Conservation (phyloP, 192 early-diverging fungal species). For the Podila horticola region DNA sequence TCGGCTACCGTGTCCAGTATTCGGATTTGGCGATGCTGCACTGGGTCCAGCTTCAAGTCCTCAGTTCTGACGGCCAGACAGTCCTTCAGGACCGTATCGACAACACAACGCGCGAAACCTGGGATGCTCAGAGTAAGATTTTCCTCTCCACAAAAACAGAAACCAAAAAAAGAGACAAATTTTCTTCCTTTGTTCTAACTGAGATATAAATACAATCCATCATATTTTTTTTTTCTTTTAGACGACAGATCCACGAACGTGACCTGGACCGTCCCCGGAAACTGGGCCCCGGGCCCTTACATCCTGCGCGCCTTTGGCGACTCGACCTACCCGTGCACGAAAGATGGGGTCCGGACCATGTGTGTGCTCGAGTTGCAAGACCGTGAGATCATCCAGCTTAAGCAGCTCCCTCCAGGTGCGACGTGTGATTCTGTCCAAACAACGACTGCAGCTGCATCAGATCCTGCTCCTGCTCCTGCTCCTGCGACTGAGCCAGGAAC, state of each 20-base stretch:
- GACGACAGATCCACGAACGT: slow-evolving; percentile 21
- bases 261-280: slow-evolving; percentile 26
- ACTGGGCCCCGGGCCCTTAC: slow-evolving; percentile 16
- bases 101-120: slow-evolving; percentile 25
- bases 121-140: slow-evolving; percentile 19
- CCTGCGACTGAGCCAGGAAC: not conserved
- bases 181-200: no score
- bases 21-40: slow-evolving; percentile 35
- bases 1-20: slow-evolving; percentile 42
- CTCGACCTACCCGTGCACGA: slow-evolving; percentile 14
- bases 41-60: slow-evolving; percentile 39
- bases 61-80: not conserved
- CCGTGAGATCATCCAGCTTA: slow-evolving; percentile 12
- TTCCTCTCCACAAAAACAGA: no score
- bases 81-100: slow-evolving; percentile 21
- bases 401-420: not conserved
- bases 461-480: not conserved
- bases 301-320: slow-evolving; percentile 35
- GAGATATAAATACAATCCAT: no score
- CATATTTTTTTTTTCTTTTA: not conserved
- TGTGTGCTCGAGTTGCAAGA: slow-evolving; percentile 22
- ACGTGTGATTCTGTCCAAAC: not conserved
- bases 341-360: slow-evolving; percentile 1
- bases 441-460: not conserved
- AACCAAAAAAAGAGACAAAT: not conserved